A percentile compares a stretch with the other conserved stretches of the same genome.
phyloP scores from a whole-genome alignment of 2,329 filamentous ascomycete genomes.

The Penicillium italicum region DNA sequence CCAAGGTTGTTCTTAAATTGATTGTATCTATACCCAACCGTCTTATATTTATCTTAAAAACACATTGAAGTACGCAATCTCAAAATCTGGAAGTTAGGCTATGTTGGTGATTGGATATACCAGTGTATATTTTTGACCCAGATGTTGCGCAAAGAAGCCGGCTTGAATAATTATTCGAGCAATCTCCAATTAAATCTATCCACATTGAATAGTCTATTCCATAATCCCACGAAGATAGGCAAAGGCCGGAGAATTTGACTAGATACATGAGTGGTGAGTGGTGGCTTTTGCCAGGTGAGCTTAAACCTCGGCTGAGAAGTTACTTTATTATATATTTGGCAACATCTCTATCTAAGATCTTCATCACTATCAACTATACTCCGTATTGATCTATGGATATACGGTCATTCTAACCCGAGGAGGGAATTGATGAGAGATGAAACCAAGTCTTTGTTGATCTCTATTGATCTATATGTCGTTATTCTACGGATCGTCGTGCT shows the following conservation, averaged over 20 bases:
- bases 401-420: background rate
- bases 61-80: too few relatives aligned
- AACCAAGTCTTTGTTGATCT: background rate
- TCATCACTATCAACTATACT: background rate
- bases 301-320: background rate
- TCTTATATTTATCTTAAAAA: too few relatives aligned
- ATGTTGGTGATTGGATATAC: background rate
- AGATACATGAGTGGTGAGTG: background rate
- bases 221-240: too few relatives aligned
- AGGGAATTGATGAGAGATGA: background rate
- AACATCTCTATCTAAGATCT: background rate
- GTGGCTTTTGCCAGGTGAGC: background rate
- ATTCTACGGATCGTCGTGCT: background rate
- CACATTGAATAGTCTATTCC: fast-evolving
- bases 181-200: background rate
- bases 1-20: too few relatives aligned
- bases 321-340: background rate
- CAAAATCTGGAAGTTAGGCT: background rate
- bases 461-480: background rate
- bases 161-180: background rate
- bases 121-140: background rate
- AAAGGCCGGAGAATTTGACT: background rate
- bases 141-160: background rate
- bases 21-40: too few relatives aligned
- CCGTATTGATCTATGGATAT: background rate